phyloP scores from a whole-genome alignment of 495 filamentous ascomycete genomes.

The Tuber microsphaerosporum region DNA sequence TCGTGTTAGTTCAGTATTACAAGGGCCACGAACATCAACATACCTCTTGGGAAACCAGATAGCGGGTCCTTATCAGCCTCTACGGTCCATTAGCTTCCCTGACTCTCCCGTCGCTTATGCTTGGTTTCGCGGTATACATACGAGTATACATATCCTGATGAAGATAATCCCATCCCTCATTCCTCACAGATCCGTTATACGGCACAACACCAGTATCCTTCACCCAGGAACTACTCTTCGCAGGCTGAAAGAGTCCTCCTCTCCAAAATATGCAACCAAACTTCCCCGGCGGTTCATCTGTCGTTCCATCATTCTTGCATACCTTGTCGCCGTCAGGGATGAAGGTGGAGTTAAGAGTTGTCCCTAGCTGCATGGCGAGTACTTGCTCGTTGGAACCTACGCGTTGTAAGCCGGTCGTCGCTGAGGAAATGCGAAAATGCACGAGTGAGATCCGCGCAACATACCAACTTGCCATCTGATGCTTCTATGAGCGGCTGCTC shows the following conservation, averaged over 20 bases:
- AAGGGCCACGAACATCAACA: neutral
- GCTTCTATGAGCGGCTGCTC: conserved; percentile 17
- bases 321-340: conserved; percentile 23
- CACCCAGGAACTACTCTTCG: conserved; percentile 18
- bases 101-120: neutral
- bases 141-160: conserved; percentile 25
- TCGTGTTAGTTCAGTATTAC: conserved; percentile 1
- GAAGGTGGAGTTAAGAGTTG: conserved; percentile 30
- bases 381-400: conserved; percentile 9
- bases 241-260: conserved; percentile 30
- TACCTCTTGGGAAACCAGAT: conserved; percentile 18
- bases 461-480: conserved; percentile 20
- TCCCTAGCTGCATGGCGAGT: conserved; percentile 22
- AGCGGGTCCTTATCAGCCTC: conserved; percentile 24
- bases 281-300: conserved; percentile 8
- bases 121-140: conserved; percentile 1
- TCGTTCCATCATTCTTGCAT: conserved; percentile 10
- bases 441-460: neutral
- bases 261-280: conserved; percentile 34
- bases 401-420: conserved; percentile 7
- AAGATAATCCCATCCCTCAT: conserved; percentile 37
- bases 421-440: neutral
- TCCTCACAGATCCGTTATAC: conserved; percentile 29
- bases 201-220: conserved; percentile 15
- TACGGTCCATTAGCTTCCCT: neutral